Percentiles rank a stretch among this genome's conserved stretches.
Conservation (phyloP, 768 basidiomycete species). For the Jaapia argillacea region DNA sequence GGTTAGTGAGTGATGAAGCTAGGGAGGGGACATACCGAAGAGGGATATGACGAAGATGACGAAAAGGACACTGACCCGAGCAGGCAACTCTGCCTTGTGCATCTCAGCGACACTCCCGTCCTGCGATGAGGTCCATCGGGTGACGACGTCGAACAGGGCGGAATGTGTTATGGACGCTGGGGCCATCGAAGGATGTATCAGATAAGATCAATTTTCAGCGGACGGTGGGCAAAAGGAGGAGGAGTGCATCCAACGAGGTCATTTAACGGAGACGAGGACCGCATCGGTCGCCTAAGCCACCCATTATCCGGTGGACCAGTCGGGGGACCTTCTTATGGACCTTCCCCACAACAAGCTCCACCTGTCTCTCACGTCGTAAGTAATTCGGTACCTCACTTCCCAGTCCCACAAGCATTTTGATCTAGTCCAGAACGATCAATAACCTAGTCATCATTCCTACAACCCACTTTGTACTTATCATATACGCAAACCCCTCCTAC, state of each 20-base stretch:
- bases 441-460: no score
- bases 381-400: no score
- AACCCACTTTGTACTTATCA: no score
- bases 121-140: not conserved
- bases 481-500: no score
- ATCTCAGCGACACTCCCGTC: not conserved
- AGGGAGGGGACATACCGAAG: constrained; percentile 34
- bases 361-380: no score
- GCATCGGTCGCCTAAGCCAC: not conserved
- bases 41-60: constrained; percentile 53
- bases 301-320: no score
- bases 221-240: not conserved
- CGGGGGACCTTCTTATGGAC: no score
- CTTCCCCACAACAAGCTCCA: no score
- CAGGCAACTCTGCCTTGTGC: not conserved
- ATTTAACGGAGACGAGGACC: not conserved
- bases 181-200: not conserved
- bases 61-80: constrained; percentile 26
- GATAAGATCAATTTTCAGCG: not conserved
- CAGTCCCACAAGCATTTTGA: no score
- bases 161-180: not conserved
- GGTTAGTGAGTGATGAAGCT: not conserved
- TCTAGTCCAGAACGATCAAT: no score
- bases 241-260: not conserved
- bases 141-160: not conserved